Evolutionary conservation across 83 land plant species (phyloP).

Genomic region (Diphasiastrum complanatum): DNA sequence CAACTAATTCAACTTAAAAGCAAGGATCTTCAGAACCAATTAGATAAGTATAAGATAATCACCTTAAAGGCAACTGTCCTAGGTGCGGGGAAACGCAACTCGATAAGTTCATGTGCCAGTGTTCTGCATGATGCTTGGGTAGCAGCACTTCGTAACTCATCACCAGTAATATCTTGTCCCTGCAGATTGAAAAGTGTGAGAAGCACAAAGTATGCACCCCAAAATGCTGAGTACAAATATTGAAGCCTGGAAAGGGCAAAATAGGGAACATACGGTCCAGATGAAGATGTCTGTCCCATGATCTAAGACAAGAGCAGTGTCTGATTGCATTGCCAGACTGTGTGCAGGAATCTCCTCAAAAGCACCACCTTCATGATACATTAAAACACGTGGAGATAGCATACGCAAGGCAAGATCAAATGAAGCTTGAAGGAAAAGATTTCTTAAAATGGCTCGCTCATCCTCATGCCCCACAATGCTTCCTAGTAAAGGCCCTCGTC

Average conservation of each 20-base stretch:
- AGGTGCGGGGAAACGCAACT: conserved; percentile 92
- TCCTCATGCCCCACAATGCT: conserved; percentile 95
- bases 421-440: conserved; percentile 82
- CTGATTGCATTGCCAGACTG: conserved; percentile 95
- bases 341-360: conserved; percentile 97
- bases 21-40: conserved; percentile 5
- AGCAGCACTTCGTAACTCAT: conserved; percentile 81
- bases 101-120: conserved; percentile 87
- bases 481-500: conserved; percentile 95
- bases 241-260: not conserved
- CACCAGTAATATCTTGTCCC: conserved; percentile 85
- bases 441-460: conserved; percentile 85
- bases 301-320: conserved; percentile 89
- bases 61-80: conserved; percentile 95
- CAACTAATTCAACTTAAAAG: too few species aligned
- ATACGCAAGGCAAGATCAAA: conserved; percentile 92
- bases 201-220: not conserved
- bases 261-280: conserved; percentile 73
- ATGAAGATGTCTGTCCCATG: conserved; percentile 98
- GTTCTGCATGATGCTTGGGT: conserved; percentile 94
- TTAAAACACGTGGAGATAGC: conserved; percentile 88
- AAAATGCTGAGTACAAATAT: not conserved
- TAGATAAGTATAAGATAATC: conserved; percentile 13
- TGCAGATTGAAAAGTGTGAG: conserved; percentile 12
- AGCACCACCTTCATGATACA: conserved; percentile 90